Evolutionary conservation across 306 rosid species (phyloP).

Genomic region (Benincasa hispida): DNA sequence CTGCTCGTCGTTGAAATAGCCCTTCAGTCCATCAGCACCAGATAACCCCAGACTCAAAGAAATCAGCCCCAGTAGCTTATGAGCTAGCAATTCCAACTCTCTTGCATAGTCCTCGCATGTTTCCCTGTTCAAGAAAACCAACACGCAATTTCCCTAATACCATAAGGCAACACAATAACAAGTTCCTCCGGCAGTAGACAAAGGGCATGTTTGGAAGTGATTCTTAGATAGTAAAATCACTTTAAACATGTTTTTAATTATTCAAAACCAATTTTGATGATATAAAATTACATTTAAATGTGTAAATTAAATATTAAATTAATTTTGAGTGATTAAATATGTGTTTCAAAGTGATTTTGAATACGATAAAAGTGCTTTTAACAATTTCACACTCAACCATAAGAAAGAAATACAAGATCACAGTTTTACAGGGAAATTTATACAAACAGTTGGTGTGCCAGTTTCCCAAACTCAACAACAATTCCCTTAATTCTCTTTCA

Average conservation of each 20-base stretch:
- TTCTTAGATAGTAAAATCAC: too few relatives aligned
- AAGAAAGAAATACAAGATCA: background rate
- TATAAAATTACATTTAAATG: too few relatives aligned
- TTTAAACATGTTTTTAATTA: too few relatives aligned
- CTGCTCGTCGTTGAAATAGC: slow-evolving; percentile 36
- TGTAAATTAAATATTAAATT: too few relatives aligned
- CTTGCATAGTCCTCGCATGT: slow-evolving; percentile 39
- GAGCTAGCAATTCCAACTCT: slow-evolving; percentile 54
- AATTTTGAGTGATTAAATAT: too few relatives aligned
- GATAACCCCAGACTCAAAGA: slow-evolving; percentile 44
- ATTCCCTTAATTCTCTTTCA: background rate
- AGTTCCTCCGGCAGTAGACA: background rate
- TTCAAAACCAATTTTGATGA: too few relatives aligned
- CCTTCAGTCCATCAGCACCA: slow-evolving; percentile 23
- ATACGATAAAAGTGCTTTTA: too few relatives aligned
- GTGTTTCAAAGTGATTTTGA: too few relatives aligned
- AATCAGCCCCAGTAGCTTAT: slow-evolving; percentile 41
- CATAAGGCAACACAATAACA: background rate
- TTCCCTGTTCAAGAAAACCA: slow-evolving; percentile 28
- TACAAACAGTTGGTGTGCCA: background rate
- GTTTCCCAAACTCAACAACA: background rate
- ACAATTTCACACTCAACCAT: too few relatives aligned
- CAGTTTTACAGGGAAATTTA: background rate
- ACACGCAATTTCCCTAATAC: background rate
- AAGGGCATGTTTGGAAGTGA: too few relatives aligned